Conservation (phyloP, 73 alveolate species). For the Uronychia setigera region DNA sequence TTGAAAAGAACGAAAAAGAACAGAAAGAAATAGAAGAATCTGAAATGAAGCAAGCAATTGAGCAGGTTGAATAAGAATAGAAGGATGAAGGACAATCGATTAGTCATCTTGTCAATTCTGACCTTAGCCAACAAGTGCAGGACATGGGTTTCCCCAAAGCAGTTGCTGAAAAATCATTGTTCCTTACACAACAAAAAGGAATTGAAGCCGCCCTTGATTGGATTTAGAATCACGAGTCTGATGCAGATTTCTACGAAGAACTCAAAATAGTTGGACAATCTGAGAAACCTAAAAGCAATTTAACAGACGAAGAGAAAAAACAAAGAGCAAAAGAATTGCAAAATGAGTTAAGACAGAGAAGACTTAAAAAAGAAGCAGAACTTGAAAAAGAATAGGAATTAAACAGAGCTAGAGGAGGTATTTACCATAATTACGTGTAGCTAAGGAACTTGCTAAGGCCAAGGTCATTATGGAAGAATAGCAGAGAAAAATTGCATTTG, state of each 20-base stretch:
- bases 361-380: constrained; percentile 63
- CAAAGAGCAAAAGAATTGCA: constrained; percentile 60
- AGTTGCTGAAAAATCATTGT: constrained; percentile 75
- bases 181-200: constrained; percentile 36
- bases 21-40: constrained; percentile 28
- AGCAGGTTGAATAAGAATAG: constrained; percentile 17
- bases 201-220: constrained; percentile 70
- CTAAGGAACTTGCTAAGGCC: constrained; percentile 62
- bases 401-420: constrained; percentile 36
- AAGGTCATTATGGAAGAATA: constrained; percentile 70
- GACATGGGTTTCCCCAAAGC: constrained; percentile 75
- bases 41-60: constrained; percentile 4
- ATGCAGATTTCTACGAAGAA: constrained; percentile 72
- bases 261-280: constrained; percentile 32
- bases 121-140: constrained; percentile 25
- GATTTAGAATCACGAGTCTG: constrained; percentile 62
- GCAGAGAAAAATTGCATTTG: constrained; percentile 50
- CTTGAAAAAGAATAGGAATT: constrained; percentile 58
- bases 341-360: constrained; percentile 39
- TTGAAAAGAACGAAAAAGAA: constrained; percentile 24
- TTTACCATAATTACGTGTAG: neutral
- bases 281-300: constrained; percentile 12
- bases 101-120: constrained; percentile 55
- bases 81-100: constrained; percentile 52
- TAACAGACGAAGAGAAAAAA: constrained; percentile 61